Percentiles rank a stretch among this genome's conserved stretches.
Conservation (phyloP, 2,329 filamentous ascomycete genomes). For the Tolypocladium sp. region DNA sequence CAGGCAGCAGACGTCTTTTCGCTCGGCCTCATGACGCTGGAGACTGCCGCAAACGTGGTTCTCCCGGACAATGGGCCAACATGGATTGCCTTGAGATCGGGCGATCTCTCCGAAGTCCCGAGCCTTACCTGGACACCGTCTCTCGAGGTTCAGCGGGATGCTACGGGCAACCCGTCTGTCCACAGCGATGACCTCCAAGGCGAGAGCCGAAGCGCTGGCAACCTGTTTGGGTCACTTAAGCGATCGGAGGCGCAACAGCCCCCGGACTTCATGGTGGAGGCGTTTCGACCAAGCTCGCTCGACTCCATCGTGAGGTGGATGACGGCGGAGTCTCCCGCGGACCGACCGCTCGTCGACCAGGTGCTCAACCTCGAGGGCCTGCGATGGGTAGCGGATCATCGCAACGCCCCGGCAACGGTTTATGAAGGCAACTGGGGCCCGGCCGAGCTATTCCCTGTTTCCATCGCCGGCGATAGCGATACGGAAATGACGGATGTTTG, state of each 20-base stretch:
- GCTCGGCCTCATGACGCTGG: constrained; percentile 86
- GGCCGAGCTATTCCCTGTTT: constrained; percentile 37
- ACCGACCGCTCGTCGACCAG: constrained; percentile 66
- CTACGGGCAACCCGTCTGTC: constrained; percentile 41
- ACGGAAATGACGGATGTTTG: constrained; percentile 54
- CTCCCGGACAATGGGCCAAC: constrained; percentile 87
- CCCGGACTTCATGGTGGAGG: constrained; percentile 82
- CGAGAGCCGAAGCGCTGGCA: constrained; percentile 22
- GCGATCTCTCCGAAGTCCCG: constrained; percentile 81
- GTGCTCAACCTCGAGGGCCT: constrained; percentile 66
- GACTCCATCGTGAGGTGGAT: constrained; percentile 82
- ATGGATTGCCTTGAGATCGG: constrained; percentile 83
- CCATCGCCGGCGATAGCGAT: constrained; percentile 31
- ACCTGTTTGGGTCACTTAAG: constrained; percentile 35
- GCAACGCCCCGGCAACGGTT: constrained; percentile 82
- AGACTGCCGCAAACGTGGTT: constrained; percentile 88
- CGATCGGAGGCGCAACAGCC: constrained; percentile 50
- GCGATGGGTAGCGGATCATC: constrained; percentile 68
- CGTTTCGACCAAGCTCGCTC: constrained; percentile 61
- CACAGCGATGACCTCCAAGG: constrained; percentile 23
- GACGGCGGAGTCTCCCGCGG: constrained; percentile 65
- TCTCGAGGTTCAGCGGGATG: constrained; percentile 63
- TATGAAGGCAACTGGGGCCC: constrained; percentile 96
- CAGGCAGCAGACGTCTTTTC: constrained; percentile 92
- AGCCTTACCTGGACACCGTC: constrained; percentile 75